Conservation (phyloP, 257 asterid species). For the Thymus mandschuricus region DNA sequence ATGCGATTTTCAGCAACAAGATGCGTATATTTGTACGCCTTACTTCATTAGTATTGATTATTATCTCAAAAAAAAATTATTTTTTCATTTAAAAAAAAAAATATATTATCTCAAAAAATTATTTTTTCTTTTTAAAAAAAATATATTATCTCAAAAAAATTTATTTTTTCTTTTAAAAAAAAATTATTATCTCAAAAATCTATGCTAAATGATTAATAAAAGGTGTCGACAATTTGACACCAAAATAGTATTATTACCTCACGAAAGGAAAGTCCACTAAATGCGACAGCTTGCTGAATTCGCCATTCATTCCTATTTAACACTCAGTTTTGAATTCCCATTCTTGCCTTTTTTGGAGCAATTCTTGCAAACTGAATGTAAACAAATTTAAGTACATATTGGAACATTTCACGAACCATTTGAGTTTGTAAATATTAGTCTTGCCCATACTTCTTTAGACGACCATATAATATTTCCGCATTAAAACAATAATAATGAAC, state of each 20-base stretch:
- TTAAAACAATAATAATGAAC: too few species aligned
- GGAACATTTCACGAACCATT: not conserved
- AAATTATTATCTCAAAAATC: not conserved
- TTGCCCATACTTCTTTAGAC: not conserved
- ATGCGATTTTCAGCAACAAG: not conserved
- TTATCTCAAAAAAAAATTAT: too few species aligned
- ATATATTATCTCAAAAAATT: too few species aligned
- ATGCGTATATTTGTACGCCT: not conserved
- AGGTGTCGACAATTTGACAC: too few species aligned
- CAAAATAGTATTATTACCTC: not conserved
- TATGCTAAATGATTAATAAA: not conserved
- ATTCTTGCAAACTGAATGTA: not conserved
- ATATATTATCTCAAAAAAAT: too few species aligned
- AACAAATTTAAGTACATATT: slow-evolving; percentile 12
- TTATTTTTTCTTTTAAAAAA: too few species aligned
- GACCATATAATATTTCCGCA: too few species aligned
- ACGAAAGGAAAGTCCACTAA: not conserved
- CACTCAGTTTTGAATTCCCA: not conserved
- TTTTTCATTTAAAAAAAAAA: too few species aligned
- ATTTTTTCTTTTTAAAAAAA: not conserved
- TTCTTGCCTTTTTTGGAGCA: not conserved
- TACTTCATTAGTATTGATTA: not conserved
- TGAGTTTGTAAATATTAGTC: not conserved
- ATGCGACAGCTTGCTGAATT: slow-evolving; percentile 14
- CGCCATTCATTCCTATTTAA: not conserved